Evolutionary conservation across 805 yeast species (phyloP).

Genomic region (Vanderwaltozyma verrucispora): DNA sequence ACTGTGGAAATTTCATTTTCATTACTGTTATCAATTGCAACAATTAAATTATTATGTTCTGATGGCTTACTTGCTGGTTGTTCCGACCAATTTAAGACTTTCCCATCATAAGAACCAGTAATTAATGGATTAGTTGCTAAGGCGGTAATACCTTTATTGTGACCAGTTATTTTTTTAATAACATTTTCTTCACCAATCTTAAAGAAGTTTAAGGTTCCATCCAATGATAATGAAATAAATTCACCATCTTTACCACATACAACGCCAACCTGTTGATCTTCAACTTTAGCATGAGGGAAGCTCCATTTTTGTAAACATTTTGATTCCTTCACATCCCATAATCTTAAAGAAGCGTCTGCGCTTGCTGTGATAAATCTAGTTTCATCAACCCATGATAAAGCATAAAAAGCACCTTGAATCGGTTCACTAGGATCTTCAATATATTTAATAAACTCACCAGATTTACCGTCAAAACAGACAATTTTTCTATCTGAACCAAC

Average conservation of each 20-base stretch:
- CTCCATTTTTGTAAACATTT: conserved; percentile 41
- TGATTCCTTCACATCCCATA: conserved; percentile 45
- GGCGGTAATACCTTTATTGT: conserved; percentile 73
- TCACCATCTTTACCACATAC: conserved; percentile 43
- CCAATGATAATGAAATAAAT: conserved; percentile 55
- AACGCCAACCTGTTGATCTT: conserved; percentile 73
- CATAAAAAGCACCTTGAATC: conserved; percentile 76
- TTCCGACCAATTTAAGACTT: conserved; percentile 48
- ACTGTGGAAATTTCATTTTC: conserved; percentile 37
- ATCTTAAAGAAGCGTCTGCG: conserved; percentile 67
- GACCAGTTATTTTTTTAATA: conserved; percentile 48
- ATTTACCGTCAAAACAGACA: conserved; percentile 74
- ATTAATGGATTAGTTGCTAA: conserved; percentile 29
- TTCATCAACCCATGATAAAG: conserved; percentile 55
- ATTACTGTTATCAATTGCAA: conserved; percentile 33
- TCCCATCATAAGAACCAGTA: conserved; percentile 81
- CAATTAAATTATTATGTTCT: conserved; percentile 58
- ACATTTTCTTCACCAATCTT: conserved; percentile 28
- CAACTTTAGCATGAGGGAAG: conserved; percentile 34
- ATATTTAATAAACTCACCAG: conserved; percentile 61
- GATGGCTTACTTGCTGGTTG: conserved; percentile 29
- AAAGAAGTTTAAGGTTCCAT: conserved; percentile 64
- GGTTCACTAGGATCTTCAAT: conserved; percentile 31
- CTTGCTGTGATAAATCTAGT: conserved; percentile 63
- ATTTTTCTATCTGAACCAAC: conserved; percentile 80